Percentiles rank a stretch among this genome's conserved stretches.
Evolutionary conservation across 371 early-diverging fungal species (phyloP).

Genomic region (Apophysomyces variabilis): DNA sequence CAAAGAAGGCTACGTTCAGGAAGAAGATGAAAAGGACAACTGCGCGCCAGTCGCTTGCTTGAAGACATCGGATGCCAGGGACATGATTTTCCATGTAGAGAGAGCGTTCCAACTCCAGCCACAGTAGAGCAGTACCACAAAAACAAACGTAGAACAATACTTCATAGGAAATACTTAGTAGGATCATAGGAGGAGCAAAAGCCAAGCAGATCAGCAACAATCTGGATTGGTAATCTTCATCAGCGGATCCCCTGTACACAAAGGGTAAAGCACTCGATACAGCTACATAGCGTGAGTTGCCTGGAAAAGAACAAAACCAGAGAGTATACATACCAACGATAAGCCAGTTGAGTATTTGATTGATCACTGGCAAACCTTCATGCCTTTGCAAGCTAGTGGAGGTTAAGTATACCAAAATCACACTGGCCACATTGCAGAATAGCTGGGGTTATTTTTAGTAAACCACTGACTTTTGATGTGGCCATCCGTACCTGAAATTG

Average conservation of each 20-base stretch:
- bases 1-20: slow-evolving; percentile 94
- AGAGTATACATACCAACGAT: slow-evolving; percentile 56
- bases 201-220: slow-evolving; percentile 82
- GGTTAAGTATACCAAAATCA: slow-evolving; percentile 56
- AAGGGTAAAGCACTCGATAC: slow-evolving; percentile 67
- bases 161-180: slow-evolving; percentile 91
- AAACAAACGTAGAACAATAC: slow-evolving; percentile 86
- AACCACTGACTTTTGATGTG: background rate
- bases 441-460: slow-evolving; percentile 27
- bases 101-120: slow-evolving; percentile 80
- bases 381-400: slow-evolving; percentile 54
- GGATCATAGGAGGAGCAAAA: slow-evolving; percentile 86
- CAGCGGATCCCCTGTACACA: slow-evolving; percentile 58
- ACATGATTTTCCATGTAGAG: slow-evolving; percentile 31
- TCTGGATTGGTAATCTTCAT: slow-evolving; percentile 80
- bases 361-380: slow-evolving; percentile 71
- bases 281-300: slow-evolving; percentile 32
- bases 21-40: slow-evolving; percentile 84
- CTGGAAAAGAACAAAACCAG: background rate
- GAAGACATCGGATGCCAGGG: slow-evolving; percentile 27
- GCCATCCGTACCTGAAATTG: slow-evolving; percentile 13
- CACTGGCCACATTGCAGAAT: slow-evolving; percentile 33
- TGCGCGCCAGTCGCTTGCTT: slow-evolving; percentile 70
- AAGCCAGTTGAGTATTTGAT: slow-evolving; percentile 72
- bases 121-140: slow-evolving; percentile 72